phyloP scores from a whole-genome alignment of 2,329 filamentous ascomycete genomes.

The Zopfia rhizophila region DNA sequence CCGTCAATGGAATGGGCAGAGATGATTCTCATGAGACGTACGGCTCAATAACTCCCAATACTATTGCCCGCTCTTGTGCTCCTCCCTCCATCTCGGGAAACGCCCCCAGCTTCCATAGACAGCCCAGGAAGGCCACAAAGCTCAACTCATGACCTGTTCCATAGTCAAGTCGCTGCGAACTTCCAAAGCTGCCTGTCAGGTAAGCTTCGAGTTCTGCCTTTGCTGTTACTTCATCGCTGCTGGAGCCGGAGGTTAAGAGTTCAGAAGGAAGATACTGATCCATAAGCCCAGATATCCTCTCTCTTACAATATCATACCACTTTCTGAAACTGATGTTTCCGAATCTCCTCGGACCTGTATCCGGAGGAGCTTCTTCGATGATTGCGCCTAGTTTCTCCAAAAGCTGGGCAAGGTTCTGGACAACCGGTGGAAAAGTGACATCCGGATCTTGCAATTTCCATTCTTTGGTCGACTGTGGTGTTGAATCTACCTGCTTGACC shows the following conservation, averaged over 20 bases:
- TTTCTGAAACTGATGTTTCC: conserved; percentile 90
- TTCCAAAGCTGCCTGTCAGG: conserved; percentile 87
- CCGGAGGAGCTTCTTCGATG: conserved; percentile 82
- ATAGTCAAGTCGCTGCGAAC: conserved; percentile 88
- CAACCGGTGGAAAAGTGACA: conserved; percentile 63
- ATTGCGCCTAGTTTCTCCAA: conserved; percentile 72
- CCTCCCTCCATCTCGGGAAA: conserved; percentile 70
- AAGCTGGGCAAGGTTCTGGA: conserved; percentile 73
- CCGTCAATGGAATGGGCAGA: conserved; percentile 14
- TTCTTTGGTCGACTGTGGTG: conserved; percentile 58
- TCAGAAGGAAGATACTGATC: conserved; percentile 64
- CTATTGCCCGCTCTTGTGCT: conserved; percentile 79
- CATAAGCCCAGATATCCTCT: conserved; percentile 67
- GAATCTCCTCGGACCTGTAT: conserved; percentile 86
- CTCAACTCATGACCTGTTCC: conserved; percentile 96
- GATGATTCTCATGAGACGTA: conserved; percentile 59
- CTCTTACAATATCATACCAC: conserved; percentile 79
- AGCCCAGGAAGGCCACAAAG: conserved; percentile 90
- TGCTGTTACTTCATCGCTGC: conserved; percentile 53
- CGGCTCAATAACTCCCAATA: conserved; percentile 84
- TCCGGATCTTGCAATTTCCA: conserved; percentile 60
- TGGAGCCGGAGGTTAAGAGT: conserved; percentile 52
- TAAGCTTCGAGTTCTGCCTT: conserved; percentile 79
- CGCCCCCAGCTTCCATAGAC: conserved; percentile 88
- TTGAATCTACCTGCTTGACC: conserved; percentile 47